Evolutionary conservation across 2,329 filamentous ascomycete genomes (phyloP), one percentile per base, ranked within the genome.

Genomic region (Xylariaceae sp.): DNA sequence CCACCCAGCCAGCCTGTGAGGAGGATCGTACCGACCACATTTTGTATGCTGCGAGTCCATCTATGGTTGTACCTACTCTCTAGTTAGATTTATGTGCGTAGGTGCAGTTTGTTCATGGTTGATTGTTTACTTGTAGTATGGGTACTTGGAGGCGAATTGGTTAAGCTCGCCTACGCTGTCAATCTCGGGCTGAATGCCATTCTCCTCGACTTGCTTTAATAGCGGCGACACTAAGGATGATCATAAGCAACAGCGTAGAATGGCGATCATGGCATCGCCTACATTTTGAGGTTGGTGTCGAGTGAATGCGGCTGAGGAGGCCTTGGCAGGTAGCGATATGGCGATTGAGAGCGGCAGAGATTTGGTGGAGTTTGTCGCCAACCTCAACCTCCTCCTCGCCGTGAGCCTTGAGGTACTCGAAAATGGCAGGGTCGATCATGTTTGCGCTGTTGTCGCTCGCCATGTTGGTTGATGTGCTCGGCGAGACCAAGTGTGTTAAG

Each of bases 111-210:
- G 5, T 9, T 13, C 9, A 35, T 6, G 5, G 41, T 10, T 20
- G 35, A 48, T 33, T 74, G 40, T n/a, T n/a, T 68, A 97, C 82
- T 96, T 97, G 85, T 97, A 99, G 79, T 97, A 99, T 0, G 94
- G 93, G 67, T 95, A 88, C 70, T 89, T 82, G 21, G 91, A 92
- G 2, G 92, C 91, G 49, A 90, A 82, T 49, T 80, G 75, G 57
- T 84, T 82, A 37, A 99, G 83, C 62, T 87, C 84, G 52, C 78
- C 75, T 39, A 97, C 81, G 37, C 87, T 88, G 41, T 84, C 77
- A 50, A 89, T 81, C 71, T 96, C 85, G 29, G 88, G 82, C 59
- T 82, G 77, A 69, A 97, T 89, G 52, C 77, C 78, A n/a, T 83
- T 82, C 56, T 77, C 75, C 55, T 91, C 83, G 1, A 91, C 86